Conservation (phyloP, 2,329 filamentous ascomycete genomes). For the Trichoderma endophyticum region DNA sequence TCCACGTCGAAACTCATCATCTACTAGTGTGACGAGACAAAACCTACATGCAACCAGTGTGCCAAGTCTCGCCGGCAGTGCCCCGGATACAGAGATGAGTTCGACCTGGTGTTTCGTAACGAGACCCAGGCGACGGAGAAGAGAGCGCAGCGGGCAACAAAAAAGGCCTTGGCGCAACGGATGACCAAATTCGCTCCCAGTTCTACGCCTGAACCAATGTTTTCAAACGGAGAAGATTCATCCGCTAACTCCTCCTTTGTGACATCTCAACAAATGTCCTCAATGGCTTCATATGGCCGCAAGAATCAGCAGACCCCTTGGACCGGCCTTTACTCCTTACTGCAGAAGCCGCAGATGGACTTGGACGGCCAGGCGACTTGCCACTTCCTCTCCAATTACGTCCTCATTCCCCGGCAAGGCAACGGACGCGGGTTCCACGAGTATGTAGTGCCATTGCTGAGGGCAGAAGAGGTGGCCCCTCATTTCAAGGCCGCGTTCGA, state of each 20-base stretch:
- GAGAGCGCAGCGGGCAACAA: slow-evolving; percentile 55
- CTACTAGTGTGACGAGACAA: slow-evolving; percentile 62
- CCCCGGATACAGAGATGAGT: slow-evolving; percentile 67
- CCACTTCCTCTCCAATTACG: slow-evolving; percentile 60
- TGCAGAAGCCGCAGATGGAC: slow-evolving; percentile 41
- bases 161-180: slow-evolving; percentile 40
- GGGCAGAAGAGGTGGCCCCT: slow-evolving; percentile 40
- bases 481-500: slow-evolving; percentile 56
- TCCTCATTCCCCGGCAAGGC: slow-evolving; percentile 52
- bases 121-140: slow-evolving; percentile 67
- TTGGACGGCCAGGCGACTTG: slow-evolving; percentile 55
- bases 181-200: not conserved
- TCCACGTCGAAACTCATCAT: slow-evolving; percentile 6
- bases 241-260: slow-evolving; percentile 10
- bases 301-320: slow-evolving; percentile 11
- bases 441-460: slow-evolving; percentile 55
- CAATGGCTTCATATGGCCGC: not conserved
- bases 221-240: slow-evolving; percentile 11
- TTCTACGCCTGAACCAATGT: slow-evolving; percentile 12
- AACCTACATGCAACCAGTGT: slow-evolving; percentile 64
- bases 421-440: slow-evolving; percentile 55
- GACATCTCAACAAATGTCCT: not conserved
- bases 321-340: slow-evolving; percentile 26
- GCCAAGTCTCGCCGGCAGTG: slow-evolving; percentile 61
- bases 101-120: slow-evolving; percentile 69